Evolutionary conservation across 805 yeast genomes (phyloP), one percentile per base, ranked within the genome.

Genomic region (Metschnikowia peoriensis): DNA sequence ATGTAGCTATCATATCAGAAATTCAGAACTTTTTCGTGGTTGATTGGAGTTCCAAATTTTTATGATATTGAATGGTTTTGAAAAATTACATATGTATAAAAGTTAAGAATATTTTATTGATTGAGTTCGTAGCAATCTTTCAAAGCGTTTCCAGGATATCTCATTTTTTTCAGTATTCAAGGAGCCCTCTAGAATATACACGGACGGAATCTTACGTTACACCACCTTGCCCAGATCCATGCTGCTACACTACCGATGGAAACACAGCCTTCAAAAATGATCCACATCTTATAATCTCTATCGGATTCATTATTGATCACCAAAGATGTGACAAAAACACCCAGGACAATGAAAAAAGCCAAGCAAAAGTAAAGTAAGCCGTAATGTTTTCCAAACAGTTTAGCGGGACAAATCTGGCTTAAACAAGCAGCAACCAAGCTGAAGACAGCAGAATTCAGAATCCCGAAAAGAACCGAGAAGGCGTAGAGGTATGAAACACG

Each of bases 361-460:
- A 54, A 44, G 45, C 51, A 52, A 22, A 53, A 56, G 63, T 84
- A 85, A 51, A 84, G 77, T n/a, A 89, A 77, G 0, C 91, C 91
- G 58, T 82, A 87, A 28, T 86, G 68, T 55, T 80, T 83, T 12
- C 92, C 92, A 62, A 85, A 86, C 51, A 82, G 80, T 52, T 76
- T 72, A 0, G 86, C 83, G 12, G 77, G 78, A n/a, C 85, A 79
- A 28, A 88, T 81, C 47, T 80, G 80, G 0, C 88, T 80, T 14
- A 85, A 77, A 54, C 91, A 86, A 2, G 82, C 84, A 0, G 93
- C 90, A 0, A 86, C 79, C 45, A 87, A 60, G 0, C 88, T 77
- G 38, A 88, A 68, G 4, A 86, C 81, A n/a, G 88, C 80, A 4
- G 90, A 84, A 28, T 81, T 73, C 51, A 79, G 76, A 58, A 84